Evolutionary conservation across 2,329 filamentous ascomycete species (phyloP), one percentile per base, ranked within the genome.

Genomic region (Monosporascus ibericus): DNA sequence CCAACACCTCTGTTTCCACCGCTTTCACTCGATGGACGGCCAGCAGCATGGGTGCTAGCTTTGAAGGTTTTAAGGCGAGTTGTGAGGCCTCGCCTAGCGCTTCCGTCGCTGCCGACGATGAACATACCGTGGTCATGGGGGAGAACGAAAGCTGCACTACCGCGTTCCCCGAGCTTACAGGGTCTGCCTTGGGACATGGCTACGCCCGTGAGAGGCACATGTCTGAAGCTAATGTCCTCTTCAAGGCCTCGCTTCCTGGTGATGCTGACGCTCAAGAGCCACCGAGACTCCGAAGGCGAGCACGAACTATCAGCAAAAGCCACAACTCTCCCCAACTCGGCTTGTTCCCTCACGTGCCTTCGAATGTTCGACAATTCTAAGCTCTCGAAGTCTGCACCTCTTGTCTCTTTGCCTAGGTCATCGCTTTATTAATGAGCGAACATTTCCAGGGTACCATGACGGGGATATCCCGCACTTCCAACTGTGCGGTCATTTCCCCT

Each of bases 11-110:
- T 5, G 76, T 73, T 9, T 76, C 75, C 54, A 81, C 80, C 1
- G 76, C 75, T 39, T 70, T 78, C 53, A 82, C 79, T 5, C 75
- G 77, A 5, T 71, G 79, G 62, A 84, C 79, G 4, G 68, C 71
- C 44, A 82, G 78, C 68, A 80, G 74, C 53, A 73, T 69, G 14
- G 78, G 75, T 11, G 62, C 70, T 17, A 68, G 70, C 58, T 60
- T 72, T 60, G 63, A 64, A 24, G 47, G 62, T 52, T 64, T 61
- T 63, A 60, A 62, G 48, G 55, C 48, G 11, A 56, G 57, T 30
- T 47, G 55, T 30, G 62, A 63, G 6, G 34, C 54, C 11, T 54
- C 53, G 30, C 55, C 48, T 17, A 44, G 50, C 27, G 47, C 34
- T n/a, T 40, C 38, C 38, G 38, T 47, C 25, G 25, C 27, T n/a